Percentiles rank a stretch among this genome's conserved stretches.
Evolutionary conservation across 129 eudicot genomes (phyloP).

Genomic region (Scalesia atractyloides): DNA sequence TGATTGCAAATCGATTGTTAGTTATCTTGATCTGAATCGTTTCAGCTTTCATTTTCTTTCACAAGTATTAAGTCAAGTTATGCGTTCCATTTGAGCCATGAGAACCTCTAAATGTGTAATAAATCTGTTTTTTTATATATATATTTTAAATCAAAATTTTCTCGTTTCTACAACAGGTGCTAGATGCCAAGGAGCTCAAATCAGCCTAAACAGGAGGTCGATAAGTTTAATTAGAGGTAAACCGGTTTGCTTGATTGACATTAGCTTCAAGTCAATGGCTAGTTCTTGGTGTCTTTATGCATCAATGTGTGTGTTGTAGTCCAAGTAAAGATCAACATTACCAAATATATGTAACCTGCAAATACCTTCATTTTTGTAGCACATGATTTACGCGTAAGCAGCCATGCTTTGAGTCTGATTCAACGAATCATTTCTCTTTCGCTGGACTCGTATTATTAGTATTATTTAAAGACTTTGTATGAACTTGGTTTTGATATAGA

Average conservation of each 20-base stretch:
- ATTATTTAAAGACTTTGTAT: no score
- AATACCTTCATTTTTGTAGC: slow-evolving; percentile 18
- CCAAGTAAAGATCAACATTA: slow-evolving; percentile 20
- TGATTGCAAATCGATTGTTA: background rate
- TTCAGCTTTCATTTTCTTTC: background rate
- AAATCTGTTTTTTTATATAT: background rate
- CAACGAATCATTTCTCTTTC: background rate
- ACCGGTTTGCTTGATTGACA: background rate
- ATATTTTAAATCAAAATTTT: background rate
- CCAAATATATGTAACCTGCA: slow-evolving; percentile 18
- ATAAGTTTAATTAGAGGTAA: background rate
- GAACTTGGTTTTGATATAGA: no score
- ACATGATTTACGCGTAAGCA: background rate
- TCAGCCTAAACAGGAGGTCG: slow-evolving; percentile 5
- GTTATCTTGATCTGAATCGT: background rate
- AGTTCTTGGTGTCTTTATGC: slow-evolving; percentile 25
- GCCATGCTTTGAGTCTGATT: slow-evolving; percentile 11
- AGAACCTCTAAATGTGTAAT: background rate
- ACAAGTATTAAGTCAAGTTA: background rate
- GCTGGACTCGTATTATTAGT: background rate
- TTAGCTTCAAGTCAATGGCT: slow-evolving; percentile 19
- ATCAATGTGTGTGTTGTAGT: slow-evolving; percentile 17
- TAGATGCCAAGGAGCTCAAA: slow-evolving; percentile 22
- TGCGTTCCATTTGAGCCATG: slow-evolving; percentile 5
- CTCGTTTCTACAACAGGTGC: slow-evolving; percentile 14